These are phyloP conservation scores for Boletus rubroflammeus DNA, from an alignment of 768 basidiomycete genomes.

Conservation along the genomic window DNA sequence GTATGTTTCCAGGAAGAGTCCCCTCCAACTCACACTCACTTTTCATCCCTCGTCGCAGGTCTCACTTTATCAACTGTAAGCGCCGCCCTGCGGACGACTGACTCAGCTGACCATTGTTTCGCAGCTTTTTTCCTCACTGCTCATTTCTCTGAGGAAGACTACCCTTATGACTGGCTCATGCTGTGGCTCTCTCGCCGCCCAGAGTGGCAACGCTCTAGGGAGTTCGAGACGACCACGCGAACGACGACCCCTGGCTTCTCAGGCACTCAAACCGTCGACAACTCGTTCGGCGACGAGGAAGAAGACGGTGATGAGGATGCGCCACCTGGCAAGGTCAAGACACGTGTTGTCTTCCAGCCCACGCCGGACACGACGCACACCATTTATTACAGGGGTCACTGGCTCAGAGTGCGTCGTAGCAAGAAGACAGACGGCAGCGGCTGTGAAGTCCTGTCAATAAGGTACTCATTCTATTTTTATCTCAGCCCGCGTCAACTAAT, in stretches of 20 bases:
- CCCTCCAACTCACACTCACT: constrained; percentile 8
- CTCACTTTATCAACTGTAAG: constrained; percentile 85
- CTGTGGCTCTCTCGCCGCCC: constrained; percentile 82
- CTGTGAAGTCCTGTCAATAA: constrained; percentile 74
- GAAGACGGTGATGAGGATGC: constrained; percentile 45
- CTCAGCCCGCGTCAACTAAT: constrained; percentile 12
- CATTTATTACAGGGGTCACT: constrained; percentile 82
- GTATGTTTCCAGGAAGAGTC: constrained; percentile 37
- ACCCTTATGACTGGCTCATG: constrained; percentile 90
- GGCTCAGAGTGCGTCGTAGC: constrained; percentile 71
- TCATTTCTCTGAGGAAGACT: constrained; percentile 87
- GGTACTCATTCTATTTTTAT: constrained; percentile 37
- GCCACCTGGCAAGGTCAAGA: constrained; percentile 61
- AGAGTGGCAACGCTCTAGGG: constrained; percentile 86
- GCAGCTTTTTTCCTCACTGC: constrained; percentile 85
- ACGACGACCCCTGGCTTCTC: constrained; percentile 59
- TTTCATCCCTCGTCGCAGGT: constrained; percentile 41
- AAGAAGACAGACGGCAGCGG: constrained; percentile 66
- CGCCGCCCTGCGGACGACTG: constrained; percentile 9
- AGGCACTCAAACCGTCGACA: constrained; percentile 43
- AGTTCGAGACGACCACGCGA: constrained; percentile 85
- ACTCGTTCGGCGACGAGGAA: constrained; percentile 52
- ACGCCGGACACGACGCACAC: constrained; percentile 87
- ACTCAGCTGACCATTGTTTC: constrained; percentile 3
- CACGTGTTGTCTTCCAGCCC: constrained; percentile 84